Percentiles rank a stretch among this genome's conserved stretches.
Conservation (phyloP, 1,284 basidiomycete species). For the Coniophora puteana region DNA sequence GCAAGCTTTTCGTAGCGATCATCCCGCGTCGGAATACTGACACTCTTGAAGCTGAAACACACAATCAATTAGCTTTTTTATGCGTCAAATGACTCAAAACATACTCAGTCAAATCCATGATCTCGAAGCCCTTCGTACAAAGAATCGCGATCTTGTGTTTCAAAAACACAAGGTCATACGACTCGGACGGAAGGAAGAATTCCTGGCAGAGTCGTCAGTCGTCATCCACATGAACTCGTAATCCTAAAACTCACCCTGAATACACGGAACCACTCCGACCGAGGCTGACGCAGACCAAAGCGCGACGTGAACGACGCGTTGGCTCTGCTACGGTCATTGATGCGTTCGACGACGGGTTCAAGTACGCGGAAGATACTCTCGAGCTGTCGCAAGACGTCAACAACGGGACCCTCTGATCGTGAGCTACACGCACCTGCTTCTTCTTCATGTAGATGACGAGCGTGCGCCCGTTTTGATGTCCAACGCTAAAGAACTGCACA, state of each 20-base stretch:
- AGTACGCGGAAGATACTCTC: conserved; percentile 93
- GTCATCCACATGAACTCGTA: conserved; percentile 12
- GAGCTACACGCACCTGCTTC: conserved; percentile 66
- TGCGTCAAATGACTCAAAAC: too few relatives aligned
- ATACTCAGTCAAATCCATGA: conserved; percentile 90
- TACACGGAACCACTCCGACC: conserved; percentile 89
- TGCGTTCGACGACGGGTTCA: conserved; percentile 86
- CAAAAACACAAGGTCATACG: conserved; percentile 86
- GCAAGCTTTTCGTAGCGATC: conserved; percentile 72
- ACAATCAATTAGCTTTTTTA: too few relatives aligned
- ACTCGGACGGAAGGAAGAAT: conserved; percentile 90
- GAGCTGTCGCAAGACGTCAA: conserved; percentile 36
- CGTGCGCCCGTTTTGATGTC: conserved; percentile 79
- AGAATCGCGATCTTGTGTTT: conserved; percentile 90
- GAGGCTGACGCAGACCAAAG: conserved; percentile 70
- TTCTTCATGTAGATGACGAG: conserved; percentile 95
- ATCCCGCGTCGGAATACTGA: conserved; percentile 80
- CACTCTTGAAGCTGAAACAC: conserved; percentile 77
- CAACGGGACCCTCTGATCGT: background rate
- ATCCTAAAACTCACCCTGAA: conserved; percentile 56
- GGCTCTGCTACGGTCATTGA: conserved; percentile 70
- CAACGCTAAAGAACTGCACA: conserved; percentile 93
- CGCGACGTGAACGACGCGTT: conserved; percentile 66
- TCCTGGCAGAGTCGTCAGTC: conserved; percentile 41
- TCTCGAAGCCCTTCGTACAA: conserved; percentile 93